Evolutionary conservation across 2,329 filamentous ascomycete genomes (phyloP).

Genomic region (Xylaria sp.): DNA sequence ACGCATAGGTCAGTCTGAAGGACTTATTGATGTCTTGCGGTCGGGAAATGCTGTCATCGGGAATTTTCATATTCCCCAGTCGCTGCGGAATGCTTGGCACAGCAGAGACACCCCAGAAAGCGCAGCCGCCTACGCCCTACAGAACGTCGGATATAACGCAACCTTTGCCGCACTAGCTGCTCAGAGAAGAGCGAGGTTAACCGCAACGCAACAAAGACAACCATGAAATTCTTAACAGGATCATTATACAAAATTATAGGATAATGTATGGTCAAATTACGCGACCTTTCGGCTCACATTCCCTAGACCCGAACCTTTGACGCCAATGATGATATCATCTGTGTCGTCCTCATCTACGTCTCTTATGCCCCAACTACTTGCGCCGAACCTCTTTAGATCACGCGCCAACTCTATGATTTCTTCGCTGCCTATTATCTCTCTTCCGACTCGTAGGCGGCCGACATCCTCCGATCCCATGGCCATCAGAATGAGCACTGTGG

Average conservation of each 20-base stretch:
- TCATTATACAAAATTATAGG: constrained; percentile 46
- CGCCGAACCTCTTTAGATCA: constrained; percentile 89
- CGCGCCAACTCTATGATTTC: constrained; percentile 82
- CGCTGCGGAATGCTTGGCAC: constrained; percentile 60
- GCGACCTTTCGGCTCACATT: constrained; percentile 93
- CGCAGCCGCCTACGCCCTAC: constrained; percentile 63
- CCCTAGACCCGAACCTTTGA: constrained; percentile 92
- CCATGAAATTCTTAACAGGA: constrained; percentile 39
- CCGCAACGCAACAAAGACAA: constrained; percentile 45
- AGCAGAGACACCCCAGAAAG: constrained; percentile 55
- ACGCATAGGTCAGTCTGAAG: constrained; percentile 44
- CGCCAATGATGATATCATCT: constrained; percentile 83
- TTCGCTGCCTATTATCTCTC: constrained; percentile 83
- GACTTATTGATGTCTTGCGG: constrained; percentile 58
- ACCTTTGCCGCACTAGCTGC: constrained; percentile 64
- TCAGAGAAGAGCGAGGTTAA: constrained; percentile 54
- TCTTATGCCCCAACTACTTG: constrained; percentile 88
- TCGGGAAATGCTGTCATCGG: constrained; percentile 67
- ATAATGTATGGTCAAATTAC: constrained; percentile 51
- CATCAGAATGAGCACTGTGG: constrained; percentile 88
- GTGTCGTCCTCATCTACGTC: constrained; percentile 75
- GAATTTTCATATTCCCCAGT: constrained; percentile 64
- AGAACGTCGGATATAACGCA: constrained; percentile 65
- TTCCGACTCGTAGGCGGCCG: constrained; percentile 83
- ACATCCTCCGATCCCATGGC: constrained; percentile 98